Base-by-base conservation (phyloP, 345 rosid species). In the Melaleuca alternifolia region DNA sequence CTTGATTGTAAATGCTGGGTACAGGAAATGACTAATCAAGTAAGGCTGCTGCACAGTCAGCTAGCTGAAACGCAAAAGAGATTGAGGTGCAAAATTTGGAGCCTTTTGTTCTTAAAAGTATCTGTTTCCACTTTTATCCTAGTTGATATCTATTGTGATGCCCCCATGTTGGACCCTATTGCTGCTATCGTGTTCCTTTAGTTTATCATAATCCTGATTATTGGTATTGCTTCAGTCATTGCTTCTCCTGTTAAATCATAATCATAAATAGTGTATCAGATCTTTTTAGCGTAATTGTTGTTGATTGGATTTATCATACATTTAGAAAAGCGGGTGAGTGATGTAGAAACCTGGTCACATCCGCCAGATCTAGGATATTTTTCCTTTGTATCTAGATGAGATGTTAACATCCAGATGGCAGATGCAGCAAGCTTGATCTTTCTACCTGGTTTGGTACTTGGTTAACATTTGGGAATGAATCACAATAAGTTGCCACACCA, bases 21-120 rank as follows among this genome's bases (percentile, higher is more conserved):
- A 56, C 94, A 96, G 98, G 98, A 92, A 85, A 88, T 94, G 91
- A 89, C 93, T 56, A 92, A 93, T 88, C 97, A 93, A 90, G 92
- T 91, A 89, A 93, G 93, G 44, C 26, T 92, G 26, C 83, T 90
- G 90, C 96, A 92, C 90, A 89, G 88, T 87, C 95, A 93, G 89
- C 91, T 96, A 88, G 87, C 92, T 86, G 95, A 95, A 87, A 86
- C 91, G 84, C 96, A 94, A 85, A 91, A 93, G 91, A 94, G 97
- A 90, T 88, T 96, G 86, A 95, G 99, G 99, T 96, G 91, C 86
- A 41, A 84, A 77, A 82, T 90, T 91, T 83, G 54, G 77, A 84
- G 41, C 61, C 88, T 71, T 86, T 81, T 84, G 24, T 50, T 85
- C 41, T 53, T 89, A 50, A 86, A 54, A 87, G 88, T 48, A 10